Evolutionary conservation across 805 yeast species (phyloP).

Genomic region (Maudiozyma barnettii): DNA sequence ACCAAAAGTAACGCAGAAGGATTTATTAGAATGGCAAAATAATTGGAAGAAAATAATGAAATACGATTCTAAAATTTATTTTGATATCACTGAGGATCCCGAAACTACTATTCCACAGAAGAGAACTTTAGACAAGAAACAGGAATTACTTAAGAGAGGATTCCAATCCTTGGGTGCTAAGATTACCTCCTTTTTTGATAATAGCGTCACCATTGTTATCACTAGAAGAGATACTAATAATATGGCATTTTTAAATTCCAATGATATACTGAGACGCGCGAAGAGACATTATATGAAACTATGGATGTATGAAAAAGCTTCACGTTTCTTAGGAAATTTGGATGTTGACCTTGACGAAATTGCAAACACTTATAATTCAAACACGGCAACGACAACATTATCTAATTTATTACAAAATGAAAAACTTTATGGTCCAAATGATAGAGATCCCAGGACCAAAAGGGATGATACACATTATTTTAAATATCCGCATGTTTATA

Average conservation of each 20-base stretch:
- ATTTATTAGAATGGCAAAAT: slow-evolving; percentile 49
- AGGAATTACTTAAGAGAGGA: slow-evolving; percentile 24
- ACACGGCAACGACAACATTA: slow-evolving; percentile 31
- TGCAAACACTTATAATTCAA: slow-evolving; percentile 16
- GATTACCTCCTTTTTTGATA: slow-evolving; percentile 50
- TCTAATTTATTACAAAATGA: slow-evolving; percentile 72
- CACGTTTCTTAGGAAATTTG: slow-evolving; percentile 63
- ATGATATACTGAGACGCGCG: slow-evolving; percentile 63
- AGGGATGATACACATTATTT: slow-evolving; percentile 81
- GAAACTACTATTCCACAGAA: slow-evolving; percentile 14
- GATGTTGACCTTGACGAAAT: slow-evolving; percentile 34
- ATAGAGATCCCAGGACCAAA: slow-evolving; percentile 76
- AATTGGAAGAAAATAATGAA: slow-evolving; percentile 56
- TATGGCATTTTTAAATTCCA: slow-evolving; percentile 33
- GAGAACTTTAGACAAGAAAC: slow-evolving; percentile 20
- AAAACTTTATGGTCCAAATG: slow-evolving; percentile 75
- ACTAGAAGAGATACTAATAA: slow-evolving; percentile 47
- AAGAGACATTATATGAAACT: slow-evolving; percentile 55
- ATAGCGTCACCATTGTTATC: slow-evolving; percentile 65
- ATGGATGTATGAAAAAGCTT: slow-evolving; percentile 82
- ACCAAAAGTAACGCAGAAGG: slow-evolving; percentile 27
- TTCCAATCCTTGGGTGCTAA: slow-evolving; percentile 42
- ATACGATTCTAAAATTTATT: slow-evolving; percentile 45
- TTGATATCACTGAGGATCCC: slow-evolving; percentile 39
- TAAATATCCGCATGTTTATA: slow-evolving; percentile 61